Base-by-base conservation (phyloP, 2,329 filamentous ascomycete species). In the Fusarium secorum region DNA sequence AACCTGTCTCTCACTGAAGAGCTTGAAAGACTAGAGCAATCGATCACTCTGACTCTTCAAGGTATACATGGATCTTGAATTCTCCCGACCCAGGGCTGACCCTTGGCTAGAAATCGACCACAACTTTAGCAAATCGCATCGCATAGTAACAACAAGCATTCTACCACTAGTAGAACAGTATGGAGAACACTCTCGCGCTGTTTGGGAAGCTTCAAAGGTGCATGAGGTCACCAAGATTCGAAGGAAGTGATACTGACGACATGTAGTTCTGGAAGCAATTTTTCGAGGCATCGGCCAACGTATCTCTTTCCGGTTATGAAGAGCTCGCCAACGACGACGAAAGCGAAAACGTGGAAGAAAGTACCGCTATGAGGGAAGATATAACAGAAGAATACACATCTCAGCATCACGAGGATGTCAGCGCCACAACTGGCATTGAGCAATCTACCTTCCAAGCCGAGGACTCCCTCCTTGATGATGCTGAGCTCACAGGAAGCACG, bases 251-350 rank as follows among this genome's bases (percentile, higher is more conserved):
- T 42, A 30, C 64, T 66, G 17, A 68, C 36, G 54, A 32, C 13
- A 32, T 59, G 17, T 77, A 97, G 93, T 99, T 99, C 82, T 99
- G 96, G 96, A 99, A 99, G 82, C 95, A 98, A 84, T 99, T 99
- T 85, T 99, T 99, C 82, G 96, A 99, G 83, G 94, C 96, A 38
- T 97, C 95, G 51, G 96, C 96, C 79, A 98, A 99, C 77, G 95
- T 99, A 30, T 97, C 95, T 15, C 88, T 99, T 15, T 97, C 94
- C 0, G 94, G 95, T 32, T 98, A 99, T 80, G 95, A 97, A 78
- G 95, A 97, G 78, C 86, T 90, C 26, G 89, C 89, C 18, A 90
- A 92, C 59, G 89, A 88, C 56, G 90, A 92, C n/a, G 89, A 87
- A 76, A 86, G 77, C 61, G 84, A 80, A 51, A 83, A 77, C 3